Base-by-base conservation (phyloP, 2,329 filamentous ascomycete species). In the Exserohilum turcica region DNA sequence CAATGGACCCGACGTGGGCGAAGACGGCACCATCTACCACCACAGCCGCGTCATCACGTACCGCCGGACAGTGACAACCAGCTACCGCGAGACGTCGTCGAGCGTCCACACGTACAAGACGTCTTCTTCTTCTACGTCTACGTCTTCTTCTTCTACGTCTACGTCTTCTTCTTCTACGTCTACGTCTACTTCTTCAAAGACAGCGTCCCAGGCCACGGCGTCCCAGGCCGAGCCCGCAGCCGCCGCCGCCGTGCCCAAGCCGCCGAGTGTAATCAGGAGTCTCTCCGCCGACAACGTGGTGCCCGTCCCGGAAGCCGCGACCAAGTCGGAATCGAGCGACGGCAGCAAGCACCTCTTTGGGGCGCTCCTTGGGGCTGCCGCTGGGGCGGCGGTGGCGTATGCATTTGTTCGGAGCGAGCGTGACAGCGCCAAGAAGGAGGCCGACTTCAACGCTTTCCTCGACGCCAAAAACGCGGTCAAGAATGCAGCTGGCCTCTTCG, bases 321-420 rank as follows among this genome's bases (percentile, higher is more conserved):
- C 67, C 36, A 59, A 67, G 24, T 59, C 63, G 15, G 72, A 71
- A 39, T 59, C 53, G 42, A 71, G 79, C 40, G 74, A 83, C 4
- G 75, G 84, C 43, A 80, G 84, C 35, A 86, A 86, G 61, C 84
- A 85, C 16, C 80, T 92, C 36, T 81, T 94, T 39, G 89, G 91
- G 6, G 88, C 89, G 6, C 79, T 95, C 9, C 80, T 96, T 43
- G 91, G 90, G 37, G 90, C 89, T 28, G 90, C 90, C 13, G 90
- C 90, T 15, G 89, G 89, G 33, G 89, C 87, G 31, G 89, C 88
- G 8, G 79, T 90, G 35, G 88, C 90, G 8, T 96, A 94, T 74
- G 86, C 85, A 18, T 86, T 91, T 78, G 81, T 86, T 59, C 86
- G 83, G 60, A 80, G 81, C 54, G 86, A 89, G 59, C 67, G 71